Base-by-base conservation (phyloP, 208 protist genomes). In the Tritrichomonas musculus region DNA sequence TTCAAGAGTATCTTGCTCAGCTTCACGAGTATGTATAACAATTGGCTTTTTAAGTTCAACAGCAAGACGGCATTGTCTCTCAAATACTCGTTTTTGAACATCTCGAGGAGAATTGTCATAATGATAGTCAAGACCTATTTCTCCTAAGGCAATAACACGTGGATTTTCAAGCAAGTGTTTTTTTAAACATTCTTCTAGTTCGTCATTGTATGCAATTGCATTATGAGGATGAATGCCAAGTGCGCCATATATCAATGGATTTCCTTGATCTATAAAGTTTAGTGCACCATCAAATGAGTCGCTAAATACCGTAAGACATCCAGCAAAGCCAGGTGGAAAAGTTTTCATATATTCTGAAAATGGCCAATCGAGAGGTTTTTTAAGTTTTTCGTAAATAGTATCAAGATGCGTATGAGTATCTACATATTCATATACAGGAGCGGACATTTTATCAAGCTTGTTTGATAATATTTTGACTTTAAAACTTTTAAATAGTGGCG, bases 11-110 rank as follows among this genome's bases (percentile, higher is more conserved):
- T 97, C 96, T 25, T 95, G 92, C 60, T 97, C 96, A 27, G 96
- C 96, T 33, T 97, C 95, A n/a, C 96, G 4, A 53, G 92, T 93
- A 55, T 97, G 96, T 50, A 97, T 93, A n/a, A 97, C 95, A 0
- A 97, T 55, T 64, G 96, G 96, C 49, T 96, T 95, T 0, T 92
- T 44, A 0, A 94, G 82, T 84, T 94, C 44, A 0, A 97, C 92
- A 0, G 96, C 96, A 17, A 75, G 64, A 5, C 64, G 64, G 14
- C 96, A 73, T 80, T 97, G 96, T 30, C 88, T 36, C 11, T 66
- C 65, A 57, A 97, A 97, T 25, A 94, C 93, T 11, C 64, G 17
- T 11, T 93, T 94, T 27, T 95, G 94, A 30, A 95, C 93, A 27
- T 96, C 93, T 27, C 69, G 53, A 22, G 93, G 92, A 41, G 94